Percentiles rank a stretch among this genome's conserved stretches.
phyloP scores from a whole-genome alignment of 2,329 filamentous ascomycete genomes.

The Pseudogymnoascus sp. region DNA sequence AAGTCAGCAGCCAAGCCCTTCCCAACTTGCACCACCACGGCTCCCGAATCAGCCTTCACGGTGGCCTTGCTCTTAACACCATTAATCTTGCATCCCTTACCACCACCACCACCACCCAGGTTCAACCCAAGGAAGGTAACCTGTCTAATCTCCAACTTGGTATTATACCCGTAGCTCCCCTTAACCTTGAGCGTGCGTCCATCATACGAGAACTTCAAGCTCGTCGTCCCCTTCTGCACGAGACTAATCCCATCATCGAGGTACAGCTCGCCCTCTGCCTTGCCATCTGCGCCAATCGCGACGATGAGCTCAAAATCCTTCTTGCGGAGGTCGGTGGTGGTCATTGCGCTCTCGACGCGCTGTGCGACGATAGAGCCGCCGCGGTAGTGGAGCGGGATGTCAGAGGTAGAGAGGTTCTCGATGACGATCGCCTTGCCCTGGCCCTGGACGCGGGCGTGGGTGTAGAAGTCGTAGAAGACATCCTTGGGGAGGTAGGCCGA shows the following conservation, averaged over 20 bases:
- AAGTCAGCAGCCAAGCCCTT: constrained; percentile 16
- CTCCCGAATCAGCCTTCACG: constrained; percentile 10
- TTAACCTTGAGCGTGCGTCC: constrained; percentile 41
- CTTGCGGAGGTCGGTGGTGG: constrained; percentile 54
- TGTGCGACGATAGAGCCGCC: constrained; percentile 58
- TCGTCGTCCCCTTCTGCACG: constrained; percentile 46
- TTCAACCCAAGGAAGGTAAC: constrained; percentile 42
- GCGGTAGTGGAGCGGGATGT: constrained; percentile 61
- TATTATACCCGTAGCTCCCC: constrained; percentile 47
- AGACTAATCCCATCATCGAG: constrained; percentile 69
- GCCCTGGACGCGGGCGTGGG: constrained; percentile 37
- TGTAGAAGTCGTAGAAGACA: constrained; percentile 45
- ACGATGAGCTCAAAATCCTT: constrained; percentile 65
- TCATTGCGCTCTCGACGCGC: constrained; percentile 48
- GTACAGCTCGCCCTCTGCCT: constrained; percentile 60
- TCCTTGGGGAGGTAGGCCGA: constrained; percentile 42
- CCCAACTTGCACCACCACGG: constrained; percentile 13
- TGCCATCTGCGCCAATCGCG: constrained; percentile 53
- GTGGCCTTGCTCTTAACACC: background rate
- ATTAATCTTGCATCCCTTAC: constrained; percentile 9
- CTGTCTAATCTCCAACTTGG: constrained; percentile 36
- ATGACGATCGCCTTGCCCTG: constrained; percentile 33
- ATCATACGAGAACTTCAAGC: constrained; percentile 53
- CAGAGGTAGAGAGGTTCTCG: constrained; percentile 33
- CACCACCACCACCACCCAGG: constrained; percentile 9